These are phyloP conservation scores for Gracilaria gracilis DNA, from an alignment of 23 red algal genomes.

Conservation along the genomic window DNA sequence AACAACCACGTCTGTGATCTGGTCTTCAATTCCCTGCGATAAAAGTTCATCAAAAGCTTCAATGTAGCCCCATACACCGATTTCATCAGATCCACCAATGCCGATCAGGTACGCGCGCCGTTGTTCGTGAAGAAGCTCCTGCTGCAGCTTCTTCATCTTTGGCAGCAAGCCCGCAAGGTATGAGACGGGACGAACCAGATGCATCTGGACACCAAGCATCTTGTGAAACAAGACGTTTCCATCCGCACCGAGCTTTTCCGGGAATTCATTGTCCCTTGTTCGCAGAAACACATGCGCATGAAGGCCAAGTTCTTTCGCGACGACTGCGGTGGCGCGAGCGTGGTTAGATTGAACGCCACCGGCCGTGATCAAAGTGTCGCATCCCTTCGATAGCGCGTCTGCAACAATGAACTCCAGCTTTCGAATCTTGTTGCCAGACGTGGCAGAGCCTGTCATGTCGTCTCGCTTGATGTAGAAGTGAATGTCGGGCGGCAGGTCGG, in stretches of 20 bases:
- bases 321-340: slow-evolving; percentile 70
- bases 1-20: slow-evolving; percentile 71
- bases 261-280: slow-evolving; percentile 20
- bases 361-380: slow-evolving; percentile 62
- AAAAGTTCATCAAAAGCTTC: slow-evolving; percentile 65
- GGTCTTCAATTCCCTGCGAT: slow-evolving; percentile 35
- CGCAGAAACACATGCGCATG: slow-evolving; percentile 74
- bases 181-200: slow-evolving; percentile 57
- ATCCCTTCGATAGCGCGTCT: slow-evolving; percentile 37
- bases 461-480: slow-evolving; percentile 76
- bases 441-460: slow-evolving; percentile 55
- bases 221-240: slow-evolving; percentile 75
- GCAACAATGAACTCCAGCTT: slow-evolving; percentile 84
- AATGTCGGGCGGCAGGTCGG: slow-evolving; percentile 14
- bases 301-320: slow-evolving; percentile 56
- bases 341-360: slow-evolving; percentile 74
- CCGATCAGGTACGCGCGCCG: slow-evolving; percentile 57
- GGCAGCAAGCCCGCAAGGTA: slow-evolving; percentile 50
- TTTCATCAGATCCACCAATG: slow-evolving; percentile 77
- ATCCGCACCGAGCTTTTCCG: slow-evolving; percentile 18
- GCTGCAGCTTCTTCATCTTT: slow-evolving; percentile 42
- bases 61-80: slow-evolving; percentile 85
- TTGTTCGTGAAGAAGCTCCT: slow-evolving; percentile 17
- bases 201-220: slow-evolving; percentile 61
- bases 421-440: slow-evolving; percentile 77